phyloP scores from a whole-genome alignment of 768 basidiomycete species.

The Termitomyces sp. region DNA sequence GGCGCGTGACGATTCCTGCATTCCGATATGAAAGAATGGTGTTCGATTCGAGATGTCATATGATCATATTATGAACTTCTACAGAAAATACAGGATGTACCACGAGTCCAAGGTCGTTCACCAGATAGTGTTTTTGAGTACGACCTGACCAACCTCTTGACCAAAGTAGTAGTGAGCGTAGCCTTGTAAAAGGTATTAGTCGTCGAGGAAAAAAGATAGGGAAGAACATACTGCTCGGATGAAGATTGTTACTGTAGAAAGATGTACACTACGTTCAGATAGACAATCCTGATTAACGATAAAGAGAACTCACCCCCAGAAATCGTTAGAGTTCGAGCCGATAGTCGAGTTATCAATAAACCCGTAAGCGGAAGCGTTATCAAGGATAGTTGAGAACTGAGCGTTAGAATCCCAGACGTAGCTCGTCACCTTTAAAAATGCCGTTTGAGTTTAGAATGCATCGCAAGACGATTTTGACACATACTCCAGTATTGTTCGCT shows the following conservation, averaged over 20 bases:
- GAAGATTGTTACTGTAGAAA: slow-evolving; percentile 44
- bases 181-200: slow-evolving; percentile 17
- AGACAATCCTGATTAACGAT: not conserved
- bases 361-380: slow-evolving; percentile 30
- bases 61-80: not conserved
- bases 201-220: not conserved
- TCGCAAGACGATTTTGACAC: slow-evolving; percentile 9
- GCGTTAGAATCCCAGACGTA: slow-evolving; percentile 47
- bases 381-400: slow-evolving; percentile 41
- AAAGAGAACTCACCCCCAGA: slow-evolving; percentile 45
- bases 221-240: slow-evolving; percentile 40
- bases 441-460: not conserved
- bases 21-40: not conserved
- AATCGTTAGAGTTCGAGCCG: slow-evolving; percentile 35
- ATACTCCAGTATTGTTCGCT: slow-evolving; percentile 38
- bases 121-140: slow-evolving; percentile 21
- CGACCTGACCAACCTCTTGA: slow-evolving; percentile 19
- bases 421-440: slow-evolving; percentile 31
- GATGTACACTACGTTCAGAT: not conserved
- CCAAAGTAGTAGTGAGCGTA: slow-evolving; percentile 35
- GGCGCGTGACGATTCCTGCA: not conserved
- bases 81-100: too few species aligned
- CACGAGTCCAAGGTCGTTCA: slow-evolving; percentile 3
- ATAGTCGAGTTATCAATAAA: slow-evolving; percentile 47
- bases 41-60: not conserved